phyloP scores from a whole-genome alignment of 2,329 filamentous ascomycete species.

The Sclerotinia spermophila region DNA sequence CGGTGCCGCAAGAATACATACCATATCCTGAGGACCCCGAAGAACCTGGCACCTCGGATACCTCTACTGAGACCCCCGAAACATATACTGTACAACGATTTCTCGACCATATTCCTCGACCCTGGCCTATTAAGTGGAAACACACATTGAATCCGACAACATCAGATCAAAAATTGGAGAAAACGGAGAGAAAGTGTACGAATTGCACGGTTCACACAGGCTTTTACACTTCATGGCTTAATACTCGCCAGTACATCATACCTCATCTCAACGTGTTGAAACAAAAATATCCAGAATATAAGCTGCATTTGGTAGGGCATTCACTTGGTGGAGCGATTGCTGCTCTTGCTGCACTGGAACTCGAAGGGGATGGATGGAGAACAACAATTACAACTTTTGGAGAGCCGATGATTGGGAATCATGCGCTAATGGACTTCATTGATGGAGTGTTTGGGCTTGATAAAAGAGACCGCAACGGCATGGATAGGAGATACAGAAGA shows the following conservation, averaged over 20 bases:
- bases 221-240: slow-evolving; percentile 81
- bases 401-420: slow-evolving; percentile 68
- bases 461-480: background rate
- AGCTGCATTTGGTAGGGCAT: slow-evolving; percentile 79
- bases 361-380: slow-evolving; percentile 69
- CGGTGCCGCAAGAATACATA: slow-evolving; percentile 82
- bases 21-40: slow-evolving; percentile 64
- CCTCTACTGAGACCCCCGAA: background rate
- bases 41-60: slow-evolving; percentile 23
- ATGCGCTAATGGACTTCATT: slow-evolving; percentile 43
- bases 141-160: background rate
- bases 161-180: background rate
- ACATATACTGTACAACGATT: background rate
- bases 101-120: background rate
- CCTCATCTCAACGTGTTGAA: slow-evolving; percentile 60
- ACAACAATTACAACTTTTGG: slow-evolving; percentile 86
- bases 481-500: slow-evolving; percentile 57
- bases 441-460: slow-evolving; percentile 25
- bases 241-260: slow-evolving; percentile 67
- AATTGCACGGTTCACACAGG: slow-evolving; percentile 94
- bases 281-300: slow-evolving; percentile 63
- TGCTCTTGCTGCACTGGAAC: slow-evolving; percentile 78
- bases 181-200: slow-evolving; percentile 51
- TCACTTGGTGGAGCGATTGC: slow-evolving; percentile 88
- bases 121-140: background rate